Evolutionary conservation across 495 filamentous ascomycete genomes (phyloP), one percentile per base, ranked within the genome.

Genomic region (Bryoglossum gracile): DNA sequence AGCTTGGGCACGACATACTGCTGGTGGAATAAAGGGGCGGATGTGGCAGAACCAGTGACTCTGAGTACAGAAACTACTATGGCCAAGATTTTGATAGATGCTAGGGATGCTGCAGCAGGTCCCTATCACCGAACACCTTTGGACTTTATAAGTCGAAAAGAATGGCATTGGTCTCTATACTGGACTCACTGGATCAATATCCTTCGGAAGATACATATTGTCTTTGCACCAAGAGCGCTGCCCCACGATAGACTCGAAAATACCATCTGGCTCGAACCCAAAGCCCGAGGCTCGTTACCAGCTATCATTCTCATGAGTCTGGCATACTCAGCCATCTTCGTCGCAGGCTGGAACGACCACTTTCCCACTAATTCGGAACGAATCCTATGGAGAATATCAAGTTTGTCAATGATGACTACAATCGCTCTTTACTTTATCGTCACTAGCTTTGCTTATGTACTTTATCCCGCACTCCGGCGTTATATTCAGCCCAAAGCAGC

Each of bases 321-420:
- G 24, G 44, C 11, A 1, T 68, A 66, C 41, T 62, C 56, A 41
- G 59, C 47, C 25, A 56, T 68, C 2, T 64, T 69, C 42, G 32
- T 65, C 9, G 48, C 56, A 10, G 67, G 53, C 4, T 71, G 69
- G 66, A 60, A 69, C 38, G 67, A 65, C 43, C 43, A 62, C 14
- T 70, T 73, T 24, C 68, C 67, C 1, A 66, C 63, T 3, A 16
- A n/a, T 16, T 37, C 40, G 9, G 68, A 71, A 37, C 45, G 47
- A 28, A 22, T 61, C 0, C 43, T 68, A 8, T 70, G 67, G 70
- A 51, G 65, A 23, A 21, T 46, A 5, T 36, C 50, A 17, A 55
- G 37, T 33, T 10, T 54, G n/a, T 18, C 37, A 13, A 50, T 51
- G 14, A 16, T 40, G 10, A 46, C n/a, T 3, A 13, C 17, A 16